Conservation (phyloP, 306 rosid species). For the Pyrus betulifolia region DNA sequence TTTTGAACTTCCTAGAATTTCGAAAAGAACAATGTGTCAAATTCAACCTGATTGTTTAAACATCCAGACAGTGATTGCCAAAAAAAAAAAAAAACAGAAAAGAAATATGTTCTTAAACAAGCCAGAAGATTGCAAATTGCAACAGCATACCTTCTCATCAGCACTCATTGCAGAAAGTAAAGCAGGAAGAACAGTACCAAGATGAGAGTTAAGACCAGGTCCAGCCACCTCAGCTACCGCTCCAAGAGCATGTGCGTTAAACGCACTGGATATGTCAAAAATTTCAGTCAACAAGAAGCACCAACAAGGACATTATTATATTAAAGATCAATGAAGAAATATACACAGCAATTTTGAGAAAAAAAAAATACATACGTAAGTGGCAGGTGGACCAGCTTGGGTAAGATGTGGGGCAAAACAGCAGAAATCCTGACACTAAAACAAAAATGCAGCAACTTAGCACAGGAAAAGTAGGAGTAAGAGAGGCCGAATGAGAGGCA, state of each 20-base stretch:
- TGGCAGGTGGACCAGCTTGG: constrained; percentile 88
- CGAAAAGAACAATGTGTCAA: constrained; percentile 7
- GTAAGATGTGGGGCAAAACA: constrained; percentile 90
- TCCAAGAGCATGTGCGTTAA: constrained; percentile 94
- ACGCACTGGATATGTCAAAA: constrained; percentile 52
- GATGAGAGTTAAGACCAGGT: constrained; percentile 77
- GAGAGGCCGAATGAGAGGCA: neutral
- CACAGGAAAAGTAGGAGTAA: neutral
- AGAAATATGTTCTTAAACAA: neutral
- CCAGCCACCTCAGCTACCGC: constrained; percentile 99
- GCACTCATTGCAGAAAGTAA: constrained; percentile 71
- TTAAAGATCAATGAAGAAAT: neutral
- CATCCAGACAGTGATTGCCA: neutral
- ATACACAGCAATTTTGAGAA: constrained; percentile 7
- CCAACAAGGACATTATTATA: neutral
- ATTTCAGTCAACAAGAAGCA: neutral
- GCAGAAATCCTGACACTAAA: constrained; percentile 85
- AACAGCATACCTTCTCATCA: constrained; percentile 53
- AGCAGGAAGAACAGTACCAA: constrained; percentile 85
- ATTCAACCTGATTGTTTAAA: neutral
- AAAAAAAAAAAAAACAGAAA: neutral
- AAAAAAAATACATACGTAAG: constrained; percentile 56
- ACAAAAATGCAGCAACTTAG: constrained; percentile 19
- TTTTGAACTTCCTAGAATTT: constrained; percentile 70
- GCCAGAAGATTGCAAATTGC: neutral